These are phyloP conservation scores for Linnemannia schmuckeri DNA, from an alignment of 192 early-diverging fungal species.

Conservation along the genomic window DNA sequence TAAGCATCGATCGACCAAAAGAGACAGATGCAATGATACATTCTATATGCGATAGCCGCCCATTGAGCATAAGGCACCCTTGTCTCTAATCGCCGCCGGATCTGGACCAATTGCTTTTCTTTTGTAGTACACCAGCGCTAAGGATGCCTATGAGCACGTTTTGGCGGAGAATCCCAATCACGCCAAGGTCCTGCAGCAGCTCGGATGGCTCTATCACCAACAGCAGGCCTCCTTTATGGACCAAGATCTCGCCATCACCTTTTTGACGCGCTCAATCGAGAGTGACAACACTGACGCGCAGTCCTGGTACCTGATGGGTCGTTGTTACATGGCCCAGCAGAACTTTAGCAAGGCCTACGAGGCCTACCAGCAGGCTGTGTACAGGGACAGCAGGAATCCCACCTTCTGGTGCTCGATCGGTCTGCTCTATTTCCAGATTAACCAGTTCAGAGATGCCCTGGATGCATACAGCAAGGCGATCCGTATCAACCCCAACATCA, in stretches of 20 bases:
- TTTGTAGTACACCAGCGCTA: conserved; percentile 71
- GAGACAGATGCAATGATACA: not conserved
- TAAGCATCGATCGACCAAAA: conserved; percentile 18
- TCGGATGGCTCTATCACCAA: conserved; percentile 96
- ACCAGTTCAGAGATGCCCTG: conserved; percentile 92
- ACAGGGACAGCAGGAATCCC: conserved; percentile 91
- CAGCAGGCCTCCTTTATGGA: conserved; percentile 83
- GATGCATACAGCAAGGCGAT: conserved; percentile 98
- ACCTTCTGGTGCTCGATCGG: conserved; percentile 99
- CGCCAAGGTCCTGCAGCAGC: conserved; percentile 94
- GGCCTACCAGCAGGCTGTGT: conserved; percentile 98
- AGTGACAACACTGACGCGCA: conserved; percentile 89
- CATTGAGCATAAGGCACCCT: too few species aligned
- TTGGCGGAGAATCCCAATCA: conserved; percentile 89
- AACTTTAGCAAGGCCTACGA: conserved; percentile 96
- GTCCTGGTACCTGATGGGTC: conserved; percentile 93
- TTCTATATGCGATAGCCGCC: not conserved
- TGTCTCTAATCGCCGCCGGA: not conserved
- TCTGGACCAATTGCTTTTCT: not conserved
- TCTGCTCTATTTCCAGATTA: conserved; percentile 96
- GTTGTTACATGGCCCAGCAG: conserved; percentile 96
- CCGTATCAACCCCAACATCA: conserved; percentile 89
- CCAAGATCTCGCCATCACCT: conserved; percentile 83
- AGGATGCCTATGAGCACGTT: conserved; percentile 92
- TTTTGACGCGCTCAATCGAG: conserved; percentile 85